These are phyloP conservation scores for Ottelia alismoides DNA, from an alignment of 106 monocot species.

Conservation along the genomic window DNA sequence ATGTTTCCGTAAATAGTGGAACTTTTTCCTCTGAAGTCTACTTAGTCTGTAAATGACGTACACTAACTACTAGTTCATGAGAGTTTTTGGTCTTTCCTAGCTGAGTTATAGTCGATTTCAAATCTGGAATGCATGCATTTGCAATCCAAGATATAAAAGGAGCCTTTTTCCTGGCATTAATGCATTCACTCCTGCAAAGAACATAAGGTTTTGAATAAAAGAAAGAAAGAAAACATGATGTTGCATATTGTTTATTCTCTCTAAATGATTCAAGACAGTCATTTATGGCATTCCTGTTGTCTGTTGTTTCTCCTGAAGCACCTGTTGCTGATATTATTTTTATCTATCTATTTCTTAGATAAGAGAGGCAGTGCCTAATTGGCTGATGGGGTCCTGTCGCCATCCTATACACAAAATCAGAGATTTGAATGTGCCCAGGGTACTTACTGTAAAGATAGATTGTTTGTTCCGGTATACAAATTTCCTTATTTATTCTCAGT, in stretches of 20 bases:
- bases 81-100: no score
- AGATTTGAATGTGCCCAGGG: conserved; percentile 48
- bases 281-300: neutral
- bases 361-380: conserved; percentile 48
- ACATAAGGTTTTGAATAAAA: no score
- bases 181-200: neutral
- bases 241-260: neutral
- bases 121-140: no score
- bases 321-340: neutral
- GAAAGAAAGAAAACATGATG: no score
- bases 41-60: no score
- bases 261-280: neutral
- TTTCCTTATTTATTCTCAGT: neutral
- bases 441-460: conserved; percentile 7
- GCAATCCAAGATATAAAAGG: no score
- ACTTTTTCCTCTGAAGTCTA: no score
- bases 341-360: conserved; percentile 8
- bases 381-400: conserved; percentile 43
- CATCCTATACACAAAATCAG: conserved; percentile 45
- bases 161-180: no score
- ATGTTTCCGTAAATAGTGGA: no score
- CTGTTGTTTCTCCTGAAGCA: neutral
- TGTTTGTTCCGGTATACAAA: neutral
- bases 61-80: no score
- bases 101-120: no score